Conservation (phyloP, 768 basidiomycete genomes). For the Lactarius trivialis region DNA sequence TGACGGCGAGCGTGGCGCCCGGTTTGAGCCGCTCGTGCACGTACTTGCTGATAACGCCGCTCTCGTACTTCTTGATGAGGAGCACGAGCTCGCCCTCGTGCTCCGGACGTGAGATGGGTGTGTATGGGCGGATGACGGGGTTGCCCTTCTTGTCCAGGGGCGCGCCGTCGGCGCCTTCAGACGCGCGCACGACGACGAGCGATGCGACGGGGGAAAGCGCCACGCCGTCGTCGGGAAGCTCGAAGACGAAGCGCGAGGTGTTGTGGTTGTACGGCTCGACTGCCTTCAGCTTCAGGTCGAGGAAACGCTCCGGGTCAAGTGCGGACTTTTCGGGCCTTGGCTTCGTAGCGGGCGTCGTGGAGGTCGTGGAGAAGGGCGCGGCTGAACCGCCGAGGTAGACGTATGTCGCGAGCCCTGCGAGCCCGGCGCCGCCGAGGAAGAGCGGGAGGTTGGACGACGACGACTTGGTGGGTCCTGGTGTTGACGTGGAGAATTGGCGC, state of each 20-base stretch:
- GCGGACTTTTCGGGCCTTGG: conserved; percentile 55
- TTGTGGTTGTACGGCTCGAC: conserved; percentile 92
- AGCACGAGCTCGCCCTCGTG: conserved; percentile 69
- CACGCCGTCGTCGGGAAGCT: conserved; percentile 69
- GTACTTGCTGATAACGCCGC: conserved; percentile 77
- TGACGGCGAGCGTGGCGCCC: conserved; percentile 78
- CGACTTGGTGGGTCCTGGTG: conserved; percentile 34
- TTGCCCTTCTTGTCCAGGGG: conserved; percentile 72
- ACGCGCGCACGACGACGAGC: conserved; percentile 70
- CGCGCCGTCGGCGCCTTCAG: conserved; percentile 42
- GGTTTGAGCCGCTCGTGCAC: conserved; percentile 66
- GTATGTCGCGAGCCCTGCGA: conserved; percentile 36
- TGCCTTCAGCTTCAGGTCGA: conserved; percentile 77
- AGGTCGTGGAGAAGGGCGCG: conserved; percentile 15
- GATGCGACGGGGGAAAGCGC: conserved; percentile 76
- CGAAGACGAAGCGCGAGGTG: conserved; percentile 76
- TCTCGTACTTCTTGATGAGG: conserved; percentile 80
- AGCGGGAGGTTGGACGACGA: conserved; percentile 41
- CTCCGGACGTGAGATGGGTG: conserved; percentile 78
- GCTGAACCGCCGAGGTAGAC: conserved; percentile 41
- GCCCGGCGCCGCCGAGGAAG: conserved; percentile 40
- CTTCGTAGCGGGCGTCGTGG: conserved; percentile 22
- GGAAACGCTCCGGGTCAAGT: conserved; percentile 67
- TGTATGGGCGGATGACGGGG: conserved; percentile 87
- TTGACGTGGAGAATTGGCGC: conserved; percentile 41